These are phyloP conservation scores for Vaccinium darrowii DNA, from an alignment of 148 eudicot species.

Conservation along the genomic window DNA sequence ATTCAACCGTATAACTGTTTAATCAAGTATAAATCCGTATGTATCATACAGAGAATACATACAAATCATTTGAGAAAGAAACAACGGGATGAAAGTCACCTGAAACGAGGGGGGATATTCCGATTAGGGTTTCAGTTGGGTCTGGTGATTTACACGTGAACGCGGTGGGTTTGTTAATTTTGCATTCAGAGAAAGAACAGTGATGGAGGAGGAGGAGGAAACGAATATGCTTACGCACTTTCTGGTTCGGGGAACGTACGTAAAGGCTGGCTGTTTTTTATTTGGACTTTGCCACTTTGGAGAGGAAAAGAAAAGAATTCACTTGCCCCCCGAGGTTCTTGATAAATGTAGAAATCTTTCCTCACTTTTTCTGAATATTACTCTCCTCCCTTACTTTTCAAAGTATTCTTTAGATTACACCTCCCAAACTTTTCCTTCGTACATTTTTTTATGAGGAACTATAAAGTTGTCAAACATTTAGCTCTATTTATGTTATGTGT, in stretches of 20 bases:
- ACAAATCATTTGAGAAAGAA: background rate
- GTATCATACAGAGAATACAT: background rate
- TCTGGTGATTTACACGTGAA: background rate
- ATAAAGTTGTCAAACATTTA: no score
- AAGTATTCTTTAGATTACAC: no score
- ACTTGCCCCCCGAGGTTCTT: no score
- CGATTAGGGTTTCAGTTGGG: background rate
- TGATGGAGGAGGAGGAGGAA: background rate
- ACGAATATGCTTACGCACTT: background rate
- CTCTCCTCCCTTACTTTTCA: no score
- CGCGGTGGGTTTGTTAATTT: background rate
- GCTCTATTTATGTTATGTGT: no score
- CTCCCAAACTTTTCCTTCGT: no score
- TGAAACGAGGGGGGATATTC: background rate
- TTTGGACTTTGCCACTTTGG: no score
- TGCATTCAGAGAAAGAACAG: background rate
- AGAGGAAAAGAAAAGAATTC: no score
- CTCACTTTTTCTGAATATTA: no score
- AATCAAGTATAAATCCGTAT: no score
- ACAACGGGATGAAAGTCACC: background rate
- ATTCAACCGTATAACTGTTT: background rate
- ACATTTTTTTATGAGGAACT: no score
- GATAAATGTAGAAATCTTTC: no score
- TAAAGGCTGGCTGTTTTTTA: background rate
- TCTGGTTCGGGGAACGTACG: background rate